Evolutionary conservation across 768 basidiomycete genomes (phyloP), one percentile per base, ranked within the genome.

Genomic region (Kwoniella newhampshirensis): DNA sequence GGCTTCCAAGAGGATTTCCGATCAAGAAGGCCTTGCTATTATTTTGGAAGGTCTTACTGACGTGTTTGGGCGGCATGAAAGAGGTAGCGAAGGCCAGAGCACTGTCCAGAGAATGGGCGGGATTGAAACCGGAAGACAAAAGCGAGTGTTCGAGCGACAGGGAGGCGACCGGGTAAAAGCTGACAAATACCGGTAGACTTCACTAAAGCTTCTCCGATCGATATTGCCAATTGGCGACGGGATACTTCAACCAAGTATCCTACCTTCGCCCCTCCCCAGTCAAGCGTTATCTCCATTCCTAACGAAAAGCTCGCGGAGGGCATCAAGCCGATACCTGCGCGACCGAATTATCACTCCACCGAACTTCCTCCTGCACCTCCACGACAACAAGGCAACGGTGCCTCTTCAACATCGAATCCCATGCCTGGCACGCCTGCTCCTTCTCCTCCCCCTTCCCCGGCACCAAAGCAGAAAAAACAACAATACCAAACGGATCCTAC

Each of bases 401-500:
- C 28, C 35, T 49, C 62, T 17, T 18, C 55, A 12, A 56, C 62
- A 1, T 59, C 64, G 4, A 21, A 53, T 37, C 62, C 77, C 17
- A 59, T 75, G 23, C 86, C 91, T 1, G 83, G 86, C 12, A 98
- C 93, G 3, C 93, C 93, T 5, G 91, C 91, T 23, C 91, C 93
- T 1, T 85, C 90, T 0, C 92, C 92, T 0, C 89, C 89, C 0
- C 68, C 67, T 1, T 64, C 67, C 5, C 75, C 74, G 3, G 88
- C 85, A 1, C 47, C 64, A 17, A 97, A 94, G 71, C 91, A 89
- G 9, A 99, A 99, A 80, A 97, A 98, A 75, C 94, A 94, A 73
- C 91, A 94, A 73, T 99, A 91, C 75, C 96, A 98, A 73, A 99
- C 96, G 0, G 96, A 99, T 76, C 96, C 93, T 73, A 85, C 79